Evolutionary conservation across 129 eudicot genomes (phyloP).

Genomic region (Deinandra increscens): DNA sequence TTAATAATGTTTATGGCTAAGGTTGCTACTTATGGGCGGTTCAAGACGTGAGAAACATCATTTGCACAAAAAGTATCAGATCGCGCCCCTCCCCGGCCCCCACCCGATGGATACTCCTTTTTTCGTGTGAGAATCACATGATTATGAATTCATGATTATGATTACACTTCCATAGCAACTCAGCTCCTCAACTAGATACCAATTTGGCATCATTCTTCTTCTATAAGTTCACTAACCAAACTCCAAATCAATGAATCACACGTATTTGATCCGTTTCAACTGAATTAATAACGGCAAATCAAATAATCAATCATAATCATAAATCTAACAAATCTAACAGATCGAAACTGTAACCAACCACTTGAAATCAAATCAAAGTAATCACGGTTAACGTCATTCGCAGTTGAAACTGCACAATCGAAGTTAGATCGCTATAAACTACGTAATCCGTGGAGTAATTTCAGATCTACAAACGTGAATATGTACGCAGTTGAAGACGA

Average conservation of each 20-base stretch:
- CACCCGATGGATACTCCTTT: no score
- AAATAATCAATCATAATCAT: no score
- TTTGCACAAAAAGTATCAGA: no score
- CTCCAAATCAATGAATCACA: not conserved
- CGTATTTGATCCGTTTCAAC: constrained; percentile 17
- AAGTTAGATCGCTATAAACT: constrained; percentile 33
- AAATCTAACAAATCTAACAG: no score
- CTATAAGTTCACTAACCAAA: not conserved
- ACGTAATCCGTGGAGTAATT: constrained; percentile 6
- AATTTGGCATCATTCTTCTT: constrained; percentile 6
- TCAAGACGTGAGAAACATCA: no score
- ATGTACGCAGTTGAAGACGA: no score
- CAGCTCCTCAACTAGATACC: constrained; percentile 14
- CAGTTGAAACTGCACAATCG: constrained; percentile 12
- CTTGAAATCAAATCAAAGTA: constrained; percentile 15
- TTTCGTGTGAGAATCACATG: constrained; percentile 11
- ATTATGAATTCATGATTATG: not conserved
- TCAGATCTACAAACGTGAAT: constrained; percentile 33
- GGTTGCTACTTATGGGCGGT: no score
- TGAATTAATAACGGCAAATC: no score
- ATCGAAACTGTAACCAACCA: constrained; percentile 19
- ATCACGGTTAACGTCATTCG: constrained; percentile 2
- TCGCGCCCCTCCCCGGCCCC: no score
- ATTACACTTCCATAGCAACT: constrained; percentile 10
- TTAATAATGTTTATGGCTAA: not conserved